Evolutionary conservation across 371 early-diverging fungal genomes (phyloP), one percentile per base, ranked within the genome.

Genomic region (Mortierella sp.): DNA sequence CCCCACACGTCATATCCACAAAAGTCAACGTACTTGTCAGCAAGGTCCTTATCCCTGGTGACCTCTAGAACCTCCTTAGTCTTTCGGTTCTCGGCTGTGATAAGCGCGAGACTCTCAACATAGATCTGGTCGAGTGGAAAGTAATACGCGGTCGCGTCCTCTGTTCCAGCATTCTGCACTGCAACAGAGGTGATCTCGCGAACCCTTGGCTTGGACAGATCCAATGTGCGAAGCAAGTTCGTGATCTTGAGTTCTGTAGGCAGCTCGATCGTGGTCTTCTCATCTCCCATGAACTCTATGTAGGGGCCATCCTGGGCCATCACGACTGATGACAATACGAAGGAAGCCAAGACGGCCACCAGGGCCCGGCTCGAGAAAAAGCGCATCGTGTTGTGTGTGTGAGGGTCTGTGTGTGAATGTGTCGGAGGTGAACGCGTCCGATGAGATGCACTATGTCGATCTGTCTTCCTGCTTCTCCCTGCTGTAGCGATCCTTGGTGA

Each of bases 211-310:
- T 72, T 71, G 10, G 88, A 81, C 29, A 92, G 78, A 60, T 92
- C 92, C 50, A 94, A 51, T 31, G 83, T 81, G 31, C 92, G 88
- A 48, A 86, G 76, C 21, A 88, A 71, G 67, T 91, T 91, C 45
- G 69, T 70, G 74, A 90, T 91, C 60, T 78, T 79, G 67, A 87
- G 81, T 40, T 78, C 63, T 27, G 72, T 67, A 25, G 86, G 82
- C 27, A 81, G 65, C 29, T 40, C 34, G 40, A 71, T 50, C 6
- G 40, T 31, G 19, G 63, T 64, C 24, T 56, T n/a, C n/a, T n/a
- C n/a, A n/a, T n/a, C n/a, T n/a, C n/a, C n/a, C n/a, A n/a, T n/a
- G n/a, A n/a, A n/a, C n/a, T n/a, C n/a, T n/a, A n/a, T n/a, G n/a
- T n/a, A n/a, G n/a, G n/a, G n/a, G n/a, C n/a, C 50, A 6, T 27